A percentile compares a stretch with the other conserved stretches of the same genome.
These are phyloP conservation scores for Atkinsonella texensis DNA, from an alignment of 2,329 filamentous ascomycete genomes.

Conservation along the genomic window DNA sequence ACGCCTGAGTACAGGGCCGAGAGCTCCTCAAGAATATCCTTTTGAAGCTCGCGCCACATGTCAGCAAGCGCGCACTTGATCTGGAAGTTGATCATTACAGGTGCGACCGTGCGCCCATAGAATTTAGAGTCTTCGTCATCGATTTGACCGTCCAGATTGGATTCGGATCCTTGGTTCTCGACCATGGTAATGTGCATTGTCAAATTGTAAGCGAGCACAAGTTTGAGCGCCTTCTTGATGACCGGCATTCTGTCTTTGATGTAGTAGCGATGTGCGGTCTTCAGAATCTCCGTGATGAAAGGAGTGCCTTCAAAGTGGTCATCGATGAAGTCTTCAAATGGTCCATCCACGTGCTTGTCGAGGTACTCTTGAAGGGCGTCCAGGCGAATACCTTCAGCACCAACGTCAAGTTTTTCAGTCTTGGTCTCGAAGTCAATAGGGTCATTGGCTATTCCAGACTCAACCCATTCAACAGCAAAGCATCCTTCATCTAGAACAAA, in stretches of 20 bases:
- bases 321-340: conserved; percentile 87
- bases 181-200: conserved; percentile 92
- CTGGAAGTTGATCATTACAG: conserved; percentile 99
- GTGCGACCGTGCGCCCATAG: conserved; percentile 80
- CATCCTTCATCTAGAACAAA: conserved; percentile 85
- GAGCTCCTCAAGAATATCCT: conserved; percentile 89
- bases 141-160: conserved; percentile 68
- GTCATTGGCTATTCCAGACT: conserved; percentile 56
- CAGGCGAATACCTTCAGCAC: conserved; percentile 74
- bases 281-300: conserved; percentile 90
- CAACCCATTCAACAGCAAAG: conserved; percentile 89
- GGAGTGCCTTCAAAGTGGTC: conserved; percentile 93
- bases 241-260: conserved; percentile 77
- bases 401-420: conserved; percentile 80
- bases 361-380: conserved; percentile 81
- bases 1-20: conserved; percentile 92
- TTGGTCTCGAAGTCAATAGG: conserved; percentile 74
- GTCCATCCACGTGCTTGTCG: conserved; percentile 84
- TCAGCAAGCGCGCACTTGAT: conserved; percentile 95
- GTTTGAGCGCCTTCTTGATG: conserved; percentile 89
- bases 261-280: conserved; percentile 91
- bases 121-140: conserved; percentile 78
- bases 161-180: conserved; percentile 74
- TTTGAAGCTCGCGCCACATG: conserved; percentile 96
- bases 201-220: conserved; percentile 90